phyloP scores from a whole-genome alignment of 352 stramenopile species.

The Globisporangium viniferum region DNA sequence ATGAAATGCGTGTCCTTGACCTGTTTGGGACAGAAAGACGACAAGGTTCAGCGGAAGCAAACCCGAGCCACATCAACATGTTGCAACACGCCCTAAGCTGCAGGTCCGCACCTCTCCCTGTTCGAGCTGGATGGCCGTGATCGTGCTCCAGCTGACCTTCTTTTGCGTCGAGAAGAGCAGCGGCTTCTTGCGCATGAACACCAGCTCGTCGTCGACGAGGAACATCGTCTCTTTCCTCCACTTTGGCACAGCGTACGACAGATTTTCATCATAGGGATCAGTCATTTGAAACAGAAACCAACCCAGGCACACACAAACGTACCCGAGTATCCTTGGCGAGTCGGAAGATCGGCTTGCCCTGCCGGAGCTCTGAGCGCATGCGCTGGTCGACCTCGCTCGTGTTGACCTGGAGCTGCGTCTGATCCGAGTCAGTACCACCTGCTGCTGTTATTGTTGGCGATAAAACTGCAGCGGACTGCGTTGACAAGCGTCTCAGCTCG shows the following conservation, averaged over 20 bases:
- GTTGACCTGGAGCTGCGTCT: background rate
- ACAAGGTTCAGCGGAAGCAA: background rate
- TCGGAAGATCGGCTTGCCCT: conserved; percentile 20
- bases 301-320: background rate
- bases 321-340: conserved; percentile 19
- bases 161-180: conserved; percentile 31
- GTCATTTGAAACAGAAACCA: background rate
- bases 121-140: conserved; percentile 40
- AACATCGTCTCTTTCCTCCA: conserved; percentile 37
- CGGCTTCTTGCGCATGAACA: conserved; percentile 33
- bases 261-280: too few species aligned
- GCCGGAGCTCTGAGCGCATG: conserved; percentile 9
- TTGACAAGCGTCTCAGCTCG: background rate
- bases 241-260: conserved; percentile 9
- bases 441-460: background rate
- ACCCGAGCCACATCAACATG: background rate
- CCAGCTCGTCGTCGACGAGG: conserved; percentile 24
- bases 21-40: conserved; percentile 6
- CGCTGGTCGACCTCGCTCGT: background rate
- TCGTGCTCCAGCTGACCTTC: conserved; percentile 25
- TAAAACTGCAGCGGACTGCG: background rate
- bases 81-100: background rate
- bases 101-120: conserved; percentile 12
- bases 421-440: background rate
- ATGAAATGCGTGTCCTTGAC: conserved; percentile 35